Base-by-base conservation (phyloP, 495 filamentous ascomycete genomes). In the Daldinia grandis region DNA sequence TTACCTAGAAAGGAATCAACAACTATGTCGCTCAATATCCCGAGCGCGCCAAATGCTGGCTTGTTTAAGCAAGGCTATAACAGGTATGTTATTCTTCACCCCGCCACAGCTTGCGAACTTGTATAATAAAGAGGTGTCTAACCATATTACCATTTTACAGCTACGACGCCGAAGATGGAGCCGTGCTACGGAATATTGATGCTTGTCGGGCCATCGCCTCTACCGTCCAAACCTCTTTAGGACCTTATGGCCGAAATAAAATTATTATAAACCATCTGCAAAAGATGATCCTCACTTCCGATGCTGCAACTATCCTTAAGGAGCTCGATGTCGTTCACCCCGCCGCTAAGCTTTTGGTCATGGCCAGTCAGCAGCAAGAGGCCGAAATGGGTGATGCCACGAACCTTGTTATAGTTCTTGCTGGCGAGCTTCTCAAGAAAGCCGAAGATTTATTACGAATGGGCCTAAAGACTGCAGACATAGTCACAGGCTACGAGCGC, bases 251-350 rank as follows among this genome's bases (percentile, higher is more conserved):
- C 76, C 92, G 96, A 80, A 99, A 98, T 86, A 99, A 99, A 85
- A 97, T 99, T 80, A 93, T 99, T 84, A 98, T 99, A 86, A 99
- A 98, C 83, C 96, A 99, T 84, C 86, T 99, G 64, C 94, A 97
- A 82, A 99, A 99, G 86, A 97, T 98, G 95, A 95, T 97, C 68
- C 87, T 99, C 64, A 99, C 96, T 64, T 97, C 93, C 50, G 96
- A 99, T 78, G 96, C 96, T 40, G 96, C 96, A 69, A 97, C 95
- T 27, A 99, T 99, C 70, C 85, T 99, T 60, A 91, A 93, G 75
- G 96, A 99, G 80, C 87, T 99, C 78, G 96, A 99, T 77, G 96
- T 99, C 50, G 95, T 99, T 31, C 96, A 99, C 81, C 96, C 96
- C 63, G 96, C 96, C 42, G 96, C 96, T 10, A 99, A 99, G 81